Conservation (phyloP, 2,329 filamentous ascomycete species). For the Diaporthe nobilis region DNA sequence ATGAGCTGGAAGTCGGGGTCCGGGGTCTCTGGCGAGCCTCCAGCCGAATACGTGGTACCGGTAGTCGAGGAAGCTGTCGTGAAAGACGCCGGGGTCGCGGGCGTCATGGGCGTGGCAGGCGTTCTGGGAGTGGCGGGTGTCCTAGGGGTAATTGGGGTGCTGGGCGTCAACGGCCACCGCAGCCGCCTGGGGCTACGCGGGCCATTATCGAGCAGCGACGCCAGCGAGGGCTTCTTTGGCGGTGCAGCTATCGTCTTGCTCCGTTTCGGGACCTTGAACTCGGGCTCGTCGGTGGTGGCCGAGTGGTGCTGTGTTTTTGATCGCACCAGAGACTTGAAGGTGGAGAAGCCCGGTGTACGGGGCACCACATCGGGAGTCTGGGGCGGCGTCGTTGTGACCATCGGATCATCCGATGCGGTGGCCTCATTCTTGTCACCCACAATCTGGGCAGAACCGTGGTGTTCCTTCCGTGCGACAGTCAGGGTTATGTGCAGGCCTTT, state of each 20-base stretch:
- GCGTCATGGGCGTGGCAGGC: constrained; percentile 45
- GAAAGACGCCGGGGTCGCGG: constrained; percentile 54
- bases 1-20: constrained; percentile 66
- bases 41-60: constrained; percentile 44
- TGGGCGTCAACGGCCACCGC: constrained; percentile 45
- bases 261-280: constrained; percentile 44
- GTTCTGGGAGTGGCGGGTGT: constrained; percentile 38
- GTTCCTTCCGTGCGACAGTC: constrained; percentile 69
- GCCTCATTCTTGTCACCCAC: not conserved
- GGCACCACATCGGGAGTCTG: constrained; percentile 44
- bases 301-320: constrained; percentile 53
- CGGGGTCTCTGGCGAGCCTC: constrained; percentile 49
- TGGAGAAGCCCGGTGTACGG: constrained; percentile 47
- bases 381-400: constrained; percentile 39
- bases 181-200: constrained; percentile 35
- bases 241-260: constrained; percentile 36
- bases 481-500: constrained; percentile 71
- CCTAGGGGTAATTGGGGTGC: constrained; percentile 18
- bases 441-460: constrained; percentile 61
- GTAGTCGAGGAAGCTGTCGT: constrained; percentile 53
- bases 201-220: constrained; percentile 40
- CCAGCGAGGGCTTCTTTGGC: constrained; percentile 35
- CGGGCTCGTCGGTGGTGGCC: constrained; percentile 45
- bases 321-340: constrained; percentile 58
- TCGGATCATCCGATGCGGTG: not conserved